These are phyloP conservation scores for Cucurbita moschata DNA, from an alignment of 306 rosid genomes.

Conservation along the genomic window DNA sequence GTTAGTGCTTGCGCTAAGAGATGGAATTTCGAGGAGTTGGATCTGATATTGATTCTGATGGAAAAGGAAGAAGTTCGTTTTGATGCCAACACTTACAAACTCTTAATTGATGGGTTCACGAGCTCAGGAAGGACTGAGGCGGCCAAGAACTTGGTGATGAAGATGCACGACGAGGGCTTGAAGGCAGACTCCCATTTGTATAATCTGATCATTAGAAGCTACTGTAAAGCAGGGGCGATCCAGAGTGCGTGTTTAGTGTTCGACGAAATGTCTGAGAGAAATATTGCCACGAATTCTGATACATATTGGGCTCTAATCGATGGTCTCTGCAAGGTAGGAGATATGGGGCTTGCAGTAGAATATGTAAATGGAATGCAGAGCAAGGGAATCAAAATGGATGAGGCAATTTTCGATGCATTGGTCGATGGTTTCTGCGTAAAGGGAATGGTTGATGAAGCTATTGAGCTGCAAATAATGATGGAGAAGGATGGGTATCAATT, in stretches of 20 bases:
- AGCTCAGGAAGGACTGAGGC: slow-evolving; percentile 6
- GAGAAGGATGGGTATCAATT: slow-evolving; percentile 4
- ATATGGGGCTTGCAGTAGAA: slow-evolving; percentile 12
- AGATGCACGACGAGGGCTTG: slow-evolving; percentile 20
- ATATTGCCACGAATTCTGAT: slow-evolving; percentile 1
- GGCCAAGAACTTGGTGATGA: slow-evolving; percentile 12
- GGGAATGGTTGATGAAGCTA: slow-evolving; percentile 15
- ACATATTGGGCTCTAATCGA: slow-evolving; percentile 8
- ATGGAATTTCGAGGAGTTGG: slow-evolving; percentile 22
- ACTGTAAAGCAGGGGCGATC: slow-evolving; percentile 4
- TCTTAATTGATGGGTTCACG: slow-evolving; percentile 21
- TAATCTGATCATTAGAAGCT: slow-evolving; percentile 11
- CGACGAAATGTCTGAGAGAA: slow-evolving; percentile 18
- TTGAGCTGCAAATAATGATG: slow-evolving; percentile 12
- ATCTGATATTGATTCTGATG: slow-evolving; percentile 20
- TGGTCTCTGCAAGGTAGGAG: slow-evolving; percentile 17
- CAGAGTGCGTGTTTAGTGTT: slow-evolving; percentile 1
- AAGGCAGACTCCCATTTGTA: slow-evolving; percentile 9
- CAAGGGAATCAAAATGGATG: slow-evolving; percentile 5
- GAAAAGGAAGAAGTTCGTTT: slow-evolving; percentile 12
- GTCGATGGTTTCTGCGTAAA: slow-evolving; percentile 7
- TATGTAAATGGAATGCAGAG: slow-evolving; percentile 12
- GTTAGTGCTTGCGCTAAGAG: slow-evolving; percentile 17
- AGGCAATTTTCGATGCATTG: slow-evolving; percentile 1
- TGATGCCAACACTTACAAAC: slow-evolving; percentile 1